Conservation (phyloP, 2,329 filamentous ascomycete genomes). For the Aspergillus eucalypticola region DNA sequence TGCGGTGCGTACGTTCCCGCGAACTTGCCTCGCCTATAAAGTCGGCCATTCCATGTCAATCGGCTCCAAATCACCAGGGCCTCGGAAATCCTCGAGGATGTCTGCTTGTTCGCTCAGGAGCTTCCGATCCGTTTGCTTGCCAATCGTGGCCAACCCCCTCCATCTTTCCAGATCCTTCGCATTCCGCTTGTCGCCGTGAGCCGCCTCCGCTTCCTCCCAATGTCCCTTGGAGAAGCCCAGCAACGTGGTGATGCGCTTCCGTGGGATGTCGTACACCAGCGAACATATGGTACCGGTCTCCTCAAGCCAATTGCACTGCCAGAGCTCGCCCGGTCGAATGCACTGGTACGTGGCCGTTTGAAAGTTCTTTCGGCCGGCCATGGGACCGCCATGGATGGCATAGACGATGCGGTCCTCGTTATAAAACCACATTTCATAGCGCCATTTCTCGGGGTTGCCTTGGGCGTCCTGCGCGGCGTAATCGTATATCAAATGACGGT, state of each 20-base stretch:
- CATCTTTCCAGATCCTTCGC: constrained; percentile 53
- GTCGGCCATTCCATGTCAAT: constrained; percentile 46
- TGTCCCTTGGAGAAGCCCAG: constrained; percentile 58
- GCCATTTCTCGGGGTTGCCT: constrained; percentile 59
- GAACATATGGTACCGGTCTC: constrained; percentile 61
- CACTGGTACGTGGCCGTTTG: constrained; percentile 59
- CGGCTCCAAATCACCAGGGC: constrained; percentile 50
- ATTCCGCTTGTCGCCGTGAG: constrained; percentile 60
- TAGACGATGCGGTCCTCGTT: constrained; percentile 58
- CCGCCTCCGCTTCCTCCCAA: constrained; percentile 54
- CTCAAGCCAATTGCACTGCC: constrained; percentile 63
- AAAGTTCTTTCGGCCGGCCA: constrained; percentile 57
- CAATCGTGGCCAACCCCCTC: constrained; percentile 54
- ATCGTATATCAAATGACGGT: constrained; percentile 60
- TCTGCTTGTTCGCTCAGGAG: constrained; percentile 58
- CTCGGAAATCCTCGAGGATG: constrained; percentile 53
- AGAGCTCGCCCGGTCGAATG: constrained; percentile 58
- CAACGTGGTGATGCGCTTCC: constrained; percentile 53
- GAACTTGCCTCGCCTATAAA: constrained; percentile 22
- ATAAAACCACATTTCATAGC: constrained; percentile 64
- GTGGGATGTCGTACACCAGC: constrained; percentile 57
- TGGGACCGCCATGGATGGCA: constrained; percentile 61
- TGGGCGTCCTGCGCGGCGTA: constrained; percentile 52
- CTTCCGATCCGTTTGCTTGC: constrained; percentile 52
- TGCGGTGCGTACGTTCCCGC: neutral